Percentiles rank a stretch among this genome's conserved stretches.
phyloP scores from a whole-genome alignment of 306 rosid genomes.

The Cicer judaicum region DNA sequence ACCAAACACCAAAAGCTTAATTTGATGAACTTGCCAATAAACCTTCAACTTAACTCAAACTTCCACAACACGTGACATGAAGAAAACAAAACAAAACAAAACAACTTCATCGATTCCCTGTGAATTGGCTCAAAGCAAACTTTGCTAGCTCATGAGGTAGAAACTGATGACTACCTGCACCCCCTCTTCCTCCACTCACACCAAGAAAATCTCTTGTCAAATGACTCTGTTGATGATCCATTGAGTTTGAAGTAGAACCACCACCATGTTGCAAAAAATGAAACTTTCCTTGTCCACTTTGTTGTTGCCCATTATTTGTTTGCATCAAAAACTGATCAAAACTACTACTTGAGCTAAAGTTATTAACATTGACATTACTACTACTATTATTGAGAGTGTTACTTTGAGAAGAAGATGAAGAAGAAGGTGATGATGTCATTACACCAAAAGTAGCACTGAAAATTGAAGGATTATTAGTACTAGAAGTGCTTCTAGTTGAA shows the following conservation, averaged over 20 bases:
- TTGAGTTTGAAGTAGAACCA: constrained; percentile 28
- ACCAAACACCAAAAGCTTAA: constrained; percentile 3
- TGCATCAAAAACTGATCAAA: constrained; percentile 56
- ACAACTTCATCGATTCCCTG: constrained; percentile 54
- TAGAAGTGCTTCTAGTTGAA: constrained; percentile 53
- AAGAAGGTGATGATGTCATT: constrained; percentile 50
- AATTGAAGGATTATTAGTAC: constrained; percentile 43
- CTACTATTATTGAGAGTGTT: no score
- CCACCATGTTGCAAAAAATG: constrained; percentile 40
- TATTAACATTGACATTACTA: no score
- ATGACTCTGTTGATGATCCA: constrained; percentile 44
- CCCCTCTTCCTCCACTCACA: constrained; percentile 59
- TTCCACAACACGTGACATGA: constrained; percentile 13
- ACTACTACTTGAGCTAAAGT: neutral
- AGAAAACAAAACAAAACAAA: no score
- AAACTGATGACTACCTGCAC: constrained; percentile 48
- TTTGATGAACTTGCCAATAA: constrained; percentile 5
- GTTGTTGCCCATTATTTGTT: constrained; percentile 31
- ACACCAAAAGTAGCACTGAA: constrained; percentile 61
- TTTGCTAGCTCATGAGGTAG: constrained; percentile 68
- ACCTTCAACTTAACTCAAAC: neutral
- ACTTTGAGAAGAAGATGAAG: constrained; percentile 55
- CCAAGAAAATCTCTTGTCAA: constrained; percentile 91
- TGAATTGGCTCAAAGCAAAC: constrained; percentile 72
- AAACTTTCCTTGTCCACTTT: constrained; percentile 44